Percentiles rank a stretch among this genome's conserved stretches.
Evolutionary conservation across 2,329 filamentous ascomycete genomes (phyloP).

Genomic region (Trichophyton mentagrophytes): DNA sequence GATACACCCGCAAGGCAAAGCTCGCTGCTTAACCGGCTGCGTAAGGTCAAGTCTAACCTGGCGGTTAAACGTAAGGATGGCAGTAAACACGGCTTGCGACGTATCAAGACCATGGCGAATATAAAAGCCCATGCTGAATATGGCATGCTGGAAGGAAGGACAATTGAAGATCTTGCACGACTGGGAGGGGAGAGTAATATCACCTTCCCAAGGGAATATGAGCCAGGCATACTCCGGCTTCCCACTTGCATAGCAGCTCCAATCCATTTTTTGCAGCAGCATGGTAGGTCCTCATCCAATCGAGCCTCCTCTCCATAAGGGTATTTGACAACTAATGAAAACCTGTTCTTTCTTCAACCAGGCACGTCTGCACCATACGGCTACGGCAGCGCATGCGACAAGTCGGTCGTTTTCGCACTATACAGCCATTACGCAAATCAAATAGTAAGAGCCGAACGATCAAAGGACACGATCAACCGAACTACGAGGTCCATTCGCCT

Average conservation of each 20-base stretch:
- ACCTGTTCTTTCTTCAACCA: constrained; percentile 8
- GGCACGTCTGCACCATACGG: constrained; percentile 21
- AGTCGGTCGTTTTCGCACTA: constrained; percentile 22
- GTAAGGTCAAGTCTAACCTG: constrained; percentile 25
- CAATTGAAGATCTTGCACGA: constrained; percentile 30
- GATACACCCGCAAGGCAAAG: neutral
- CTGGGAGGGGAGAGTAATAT: constrained; percentile 33
- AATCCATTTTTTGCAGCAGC: constrained; percentile 24
- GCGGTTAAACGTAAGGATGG: constrained; percentile 15
- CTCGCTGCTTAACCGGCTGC: constrained; percentile 20
- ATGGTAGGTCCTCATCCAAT: constrained; percentile 20
- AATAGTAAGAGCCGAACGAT: constrained; percentile 26
- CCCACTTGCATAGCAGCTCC: constrained; percentile 34
- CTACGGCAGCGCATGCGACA: constrained; percentile 26
- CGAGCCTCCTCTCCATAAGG: neutral
- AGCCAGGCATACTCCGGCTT: constrained; percentile 27
- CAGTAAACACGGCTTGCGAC: constrained; percentile 20
- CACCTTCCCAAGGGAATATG: constrained; percentile 25
- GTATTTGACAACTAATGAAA: neutral
- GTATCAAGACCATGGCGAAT: constrained; percentile 29
- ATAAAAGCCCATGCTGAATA: constrained; percentile 20
- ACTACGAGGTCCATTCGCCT: constrained; percentile 24
- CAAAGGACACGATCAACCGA: constrained; percentile 22
- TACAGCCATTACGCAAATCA: constrained; percentile 32
- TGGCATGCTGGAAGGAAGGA: constrained; percentile 25